Conservation (phyloP, 495 filamentous ascomycete species). For the Cercophora sp. region DNA sequence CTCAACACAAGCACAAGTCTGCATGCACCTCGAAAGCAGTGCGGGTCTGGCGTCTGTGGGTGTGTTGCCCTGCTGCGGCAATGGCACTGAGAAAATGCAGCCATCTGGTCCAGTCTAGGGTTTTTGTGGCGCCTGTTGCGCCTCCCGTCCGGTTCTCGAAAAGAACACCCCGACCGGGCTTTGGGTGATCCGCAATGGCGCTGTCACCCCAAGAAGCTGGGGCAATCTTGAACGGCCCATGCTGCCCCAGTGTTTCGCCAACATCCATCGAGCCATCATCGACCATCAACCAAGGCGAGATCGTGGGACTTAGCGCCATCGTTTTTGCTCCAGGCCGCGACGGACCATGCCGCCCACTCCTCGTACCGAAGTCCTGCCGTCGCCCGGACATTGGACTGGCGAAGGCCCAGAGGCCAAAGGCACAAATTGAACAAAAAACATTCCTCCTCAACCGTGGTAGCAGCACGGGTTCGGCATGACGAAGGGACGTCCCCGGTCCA, state of each 20-base stretch:
- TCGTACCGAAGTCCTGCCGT: too few relatives aligned
- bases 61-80: conserved; percentile 12
- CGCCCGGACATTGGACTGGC: conserved; percentile 12
- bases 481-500: conserved; percentile 5
- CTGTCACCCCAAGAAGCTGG: conserved; percentile 3
- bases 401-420: conserved; percentile 1
- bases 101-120: conserved; percentile 9
- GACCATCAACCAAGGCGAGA: too few relatives aligned
- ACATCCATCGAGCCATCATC: too few relatives aligned
- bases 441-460: conserved; percentile 1
- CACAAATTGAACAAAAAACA: conserved; percentile 7
- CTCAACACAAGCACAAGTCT: conserved; percentile 6
- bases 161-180: conserved; percentile 1
- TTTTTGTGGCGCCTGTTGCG: conserved; percentile 20
- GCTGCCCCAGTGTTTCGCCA: too few relatives aligned
- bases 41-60: conserved; percentile 10
- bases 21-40: not conserved
- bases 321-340: too few relatives aligned
- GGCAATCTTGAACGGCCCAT: not conserved
- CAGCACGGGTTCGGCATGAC: conserved; percentile 6
- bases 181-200: conserved; percentile 18
- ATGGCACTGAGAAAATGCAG: conserved; percentile 14
- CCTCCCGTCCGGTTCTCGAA: conserved; percentile 22
- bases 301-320: too few relatives aligned
- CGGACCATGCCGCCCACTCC: too few relatives aligned